Base-by-base conservation (phyloP, 2,329 filamentous ascomycete genomes). In the Fonsecaea erecta region DNA sequence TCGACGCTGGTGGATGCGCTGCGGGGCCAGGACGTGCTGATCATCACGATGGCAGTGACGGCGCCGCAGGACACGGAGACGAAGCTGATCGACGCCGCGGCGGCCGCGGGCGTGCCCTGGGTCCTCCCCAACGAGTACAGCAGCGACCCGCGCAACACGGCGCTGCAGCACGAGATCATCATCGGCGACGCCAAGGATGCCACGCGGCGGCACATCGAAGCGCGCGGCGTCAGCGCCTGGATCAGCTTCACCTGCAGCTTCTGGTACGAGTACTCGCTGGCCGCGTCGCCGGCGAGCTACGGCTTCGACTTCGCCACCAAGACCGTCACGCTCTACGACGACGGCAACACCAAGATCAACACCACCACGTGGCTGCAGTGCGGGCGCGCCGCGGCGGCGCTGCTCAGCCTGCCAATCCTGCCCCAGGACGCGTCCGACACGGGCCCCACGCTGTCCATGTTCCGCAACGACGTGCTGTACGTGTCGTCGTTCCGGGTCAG, bases 351-450 rank as follows among this genome's bases (percentile, higher is more conserved):
- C 1, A 81, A 76, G 60, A 84, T 89, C 71, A 85, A 83, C 66
- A 83, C 79, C 0, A 85, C 83, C 12, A 90, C 89, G 0, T 86
- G 84, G 81, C 70, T 77, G 5, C 87, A 90, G 75, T 77, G 82
- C 70, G 81, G 81, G 67, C 73, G 79, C 68, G 86, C 84, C 0
- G 78, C 88, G 12, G 85, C 85, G 1, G 75, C 71, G 18, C 75
- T 87, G 0, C 73, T 87, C 1, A 82, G 74, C 24, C 75, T 87
- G 1, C 71, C 77, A 53, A 66, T 79, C 70, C 69, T 75, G 21
- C 81, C 83, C 0, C 76, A 80, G 1, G 76, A 75, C 58, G 73
- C 68, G 43, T 73, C 73, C 1, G 78, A 80, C 37, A 71, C 69
- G 6, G 74, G 76, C 7, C 71, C 74, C 1, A 78, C 78, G 8